Percentiles rank a stretch among this genome's conserved stretches.
Evolutionary conservation across 106 monocot species (phyloP).

Genomic region (Triglochin maritima): DNA sequence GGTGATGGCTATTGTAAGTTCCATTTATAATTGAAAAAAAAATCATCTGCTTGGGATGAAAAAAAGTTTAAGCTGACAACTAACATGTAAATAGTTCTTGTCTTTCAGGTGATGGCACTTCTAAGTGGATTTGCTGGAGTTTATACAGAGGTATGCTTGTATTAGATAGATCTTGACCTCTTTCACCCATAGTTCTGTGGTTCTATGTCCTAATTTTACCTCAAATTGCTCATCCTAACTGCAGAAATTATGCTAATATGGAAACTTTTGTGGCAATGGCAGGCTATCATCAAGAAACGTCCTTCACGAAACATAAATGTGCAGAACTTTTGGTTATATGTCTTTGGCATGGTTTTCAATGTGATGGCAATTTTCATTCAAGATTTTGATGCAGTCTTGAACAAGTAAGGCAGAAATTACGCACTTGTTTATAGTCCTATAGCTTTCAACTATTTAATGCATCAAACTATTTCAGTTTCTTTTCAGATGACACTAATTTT

Average conservation of each 20-base stretch:
- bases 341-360: constrained; percentile 95
- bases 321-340: constrained; percentile 96
- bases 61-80: background rate
- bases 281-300: constrained; percentile 95
- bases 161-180: background rate
- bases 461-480: background rate
- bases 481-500: background rate
- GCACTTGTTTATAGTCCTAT: background rate
- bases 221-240: background rate
- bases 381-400: constrained; percentile 85
- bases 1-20: constrained; percentile 87
- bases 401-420: constrained; percentile 41
- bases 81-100: background rate
- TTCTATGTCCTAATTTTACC: background rate
- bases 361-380: constrained; percentile 72
- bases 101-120: constrained; percentile 85
- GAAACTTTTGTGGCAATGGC: constrained; percentile 2
- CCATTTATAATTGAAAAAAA: background rate
- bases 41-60: background rate
- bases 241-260: background rate
- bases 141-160: constrained; percentile 70
- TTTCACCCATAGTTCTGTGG: background rate
- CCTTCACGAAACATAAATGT: constrained; percentile 98
- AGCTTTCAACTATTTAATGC: background rate
- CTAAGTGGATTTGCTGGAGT: constrained; percentile 97